Base-by-base conservation (phyloP, 345 rosid species). In the Physaria fendleri region DNA sequence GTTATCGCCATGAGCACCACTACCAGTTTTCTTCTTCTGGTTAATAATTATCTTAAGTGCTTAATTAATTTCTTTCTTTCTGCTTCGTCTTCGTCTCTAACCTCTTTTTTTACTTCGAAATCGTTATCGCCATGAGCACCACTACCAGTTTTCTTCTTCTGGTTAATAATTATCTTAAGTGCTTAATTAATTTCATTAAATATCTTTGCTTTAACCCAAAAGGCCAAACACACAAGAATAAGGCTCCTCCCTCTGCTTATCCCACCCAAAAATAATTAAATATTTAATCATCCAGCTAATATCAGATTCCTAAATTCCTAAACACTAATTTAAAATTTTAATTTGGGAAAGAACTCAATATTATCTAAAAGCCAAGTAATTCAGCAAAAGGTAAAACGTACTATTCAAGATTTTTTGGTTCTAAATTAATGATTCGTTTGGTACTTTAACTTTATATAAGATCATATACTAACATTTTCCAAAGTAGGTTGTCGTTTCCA, bases 401-500 rank as follows among this genome's bases (percentile, higher is more conserved):
- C 16, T 2, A 12, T 35, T 47, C 2, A 23, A 33, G 30, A 34
- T 9, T 45, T 12, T 21, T 35, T 61, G 24, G 8, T 1, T 28
- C 0, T 15, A 24, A 7, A 16, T 24, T 24, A 35, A 64, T 5
- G 46, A 34, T 65, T 65, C n/a, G 45, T 50, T 67, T 41, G 14
- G 21, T 18, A 33, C 23, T 48, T 48, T 48, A 2, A 21, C 8
- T 16, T 28, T 13, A 22, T 47, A 14, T 30, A 56, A 20, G 39
- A 16, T 44, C 22, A 14, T 58, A 28, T 32, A 51, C 3, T 13
- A 68, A 51, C 56, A 44, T 68, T 68, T 28, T 53, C 48, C 41
- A 60, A 69, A 61, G 73, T 61, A 22, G 60, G 28, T 68, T 60
- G 73, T 68, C 73, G 61, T 68, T 59, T 68, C 24, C 62, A 25